phyloP scores from a whole-genome alignment of 2,329 filamentous ascomycete genomes.

The Nigrospora sphaerica region DNA sequence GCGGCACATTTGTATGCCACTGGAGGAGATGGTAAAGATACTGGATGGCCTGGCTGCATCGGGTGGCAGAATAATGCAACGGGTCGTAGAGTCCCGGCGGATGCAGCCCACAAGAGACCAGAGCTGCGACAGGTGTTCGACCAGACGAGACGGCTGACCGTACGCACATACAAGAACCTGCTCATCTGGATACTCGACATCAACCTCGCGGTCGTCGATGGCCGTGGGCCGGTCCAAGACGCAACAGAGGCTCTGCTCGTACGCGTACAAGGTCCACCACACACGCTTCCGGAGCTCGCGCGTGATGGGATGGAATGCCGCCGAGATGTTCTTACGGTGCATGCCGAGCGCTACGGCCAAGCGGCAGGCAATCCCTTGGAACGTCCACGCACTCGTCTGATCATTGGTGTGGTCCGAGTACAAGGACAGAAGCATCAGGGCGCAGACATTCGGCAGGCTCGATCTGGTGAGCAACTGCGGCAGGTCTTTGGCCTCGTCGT shows the following conservation, averaged over 20 bases:
- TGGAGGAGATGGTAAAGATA: conserved; percentile 9
- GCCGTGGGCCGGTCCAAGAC: conserved; percentile 21
- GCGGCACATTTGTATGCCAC: conserved; percentile 13
- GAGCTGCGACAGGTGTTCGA: conserved; percentile 13
- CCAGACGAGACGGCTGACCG: conserved; percentile 10
- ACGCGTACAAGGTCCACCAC: conserved; percentile 22
- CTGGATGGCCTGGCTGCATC: conserved; percentile 10
- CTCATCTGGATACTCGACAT: conserved; percentile 17
- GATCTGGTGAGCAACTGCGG: conserved; percentile 27
- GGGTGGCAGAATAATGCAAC: conserved; percentile 5
- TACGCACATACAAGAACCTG: conserved; percentile 6
- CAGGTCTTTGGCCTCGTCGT: conserved; percentile 23
- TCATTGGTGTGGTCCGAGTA: conserved; percentile 34
- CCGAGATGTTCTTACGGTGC: conserved; percentile 30
- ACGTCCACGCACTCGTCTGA: conserved; percentile 30
- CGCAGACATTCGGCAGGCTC: conserved; percentile 32
- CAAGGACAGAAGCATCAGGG: conserved; percentile 30
- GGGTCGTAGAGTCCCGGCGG: conserved; percentile 17
- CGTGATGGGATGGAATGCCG: conserved; percentile 23
- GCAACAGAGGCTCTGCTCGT: conserved; percentile 23
- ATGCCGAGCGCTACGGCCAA: conserved; percentile 35
- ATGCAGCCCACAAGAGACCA: conserved; percentile 16
- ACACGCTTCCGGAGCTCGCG: conserved; percentile 20
- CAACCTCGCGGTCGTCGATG: conserved; percentile 21
- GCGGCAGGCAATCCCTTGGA: conserved; percentile 30